Percentiles rank a stretch among this genome's conserved stretches.
phyloP scores from a whole-genome alignment of 2,329 filamentous ascomycete species.

The Calcarisporium arbuscula region DNA sequence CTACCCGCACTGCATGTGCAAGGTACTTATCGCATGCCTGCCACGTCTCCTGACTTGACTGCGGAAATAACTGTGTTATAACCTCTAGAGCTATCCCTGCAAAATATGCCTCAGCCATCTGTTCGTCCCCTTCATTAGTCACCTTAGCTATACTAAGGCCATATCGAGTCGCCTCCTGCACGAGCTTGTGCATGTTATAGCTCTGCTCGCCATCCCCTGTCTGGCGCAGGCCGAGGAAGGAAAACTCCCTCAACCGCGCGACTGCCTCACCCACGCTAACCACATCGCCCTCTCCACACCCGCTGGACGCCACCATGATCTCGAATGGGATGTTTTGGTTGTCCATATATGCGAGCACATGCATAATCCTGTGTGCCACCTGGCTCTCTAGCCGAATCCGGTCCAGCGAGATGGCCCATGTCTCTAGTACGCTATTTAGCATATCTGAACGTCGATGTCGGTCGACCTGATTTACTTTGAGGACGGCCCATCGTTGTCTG shows the following conservation, averaged over 20 bases:
- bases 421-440: conserved; percentile 25
- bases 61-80: conserved; percentile 16
- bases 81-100: conserved; percentile 15
- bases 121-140: not conserved
- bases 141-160: conserved; percentile 4
- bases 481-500: conserved; percentile 15
- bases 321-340: conserved; percentile 23
- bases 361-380: conserved; percentile 24
- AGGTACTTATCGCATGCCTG: conserved; percentile 19
- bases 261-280: no score
- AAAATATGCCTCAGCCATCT: conserved; percentile 10
- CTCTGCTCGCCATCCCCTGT: conserved; percentile 1
- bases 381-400: conserved; percentile 19
- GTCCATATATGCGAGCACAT: conserved; percentile 24
- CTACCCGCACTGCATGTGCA: conserved; percentile 18
- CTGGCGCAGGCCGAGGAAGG: conserved; percentile 19
- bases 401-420: conserved; percentile 26
- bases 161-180: conserved; percentile 21
- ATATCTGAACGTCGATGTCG: conserved; percentile 18
- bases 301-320: conserved; percentile 14
- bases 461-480: conserved; percentile 17
- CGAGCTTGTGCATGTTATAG: conserved; percentile 26
- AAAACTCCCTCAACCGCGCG: conserved; percentile 25
- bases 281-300: no score
- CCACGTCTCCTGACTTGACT: conserved; percentile 12